Conservation (phyloP, 2,329 filamentous ascomycete species). For the Pseudopithomyces chartarum region DNA sequence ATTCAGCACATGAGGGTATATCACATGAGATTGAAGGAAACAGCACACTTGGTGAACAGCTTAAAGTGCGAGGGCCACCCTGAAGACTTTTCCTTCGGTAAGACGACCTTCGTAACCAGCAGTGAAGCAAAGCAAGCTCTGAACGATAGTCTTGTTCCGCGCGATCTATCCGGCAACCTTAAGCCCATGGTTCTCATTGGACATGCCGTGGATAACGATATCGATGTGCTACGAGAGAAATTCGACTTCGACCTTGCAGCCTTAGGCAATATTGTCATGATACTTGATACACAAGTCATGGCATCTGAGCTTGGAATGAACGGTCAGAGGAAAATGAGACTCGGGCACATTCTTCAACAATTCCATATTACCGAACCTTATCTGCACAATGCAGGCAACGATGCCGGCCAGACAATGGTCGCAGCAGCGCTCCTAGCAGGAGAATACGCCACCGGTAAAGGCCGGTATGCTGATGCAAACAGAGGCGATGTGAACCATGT, state of each 20-base stretch:
- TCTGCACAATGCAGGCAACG: constrained; percentile 12
- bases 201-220: constrained; percentile 14
- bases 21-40: constrained; percentile 9
- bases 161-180: not conserved
- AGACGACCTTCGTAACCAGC: constrained; percentile 4
- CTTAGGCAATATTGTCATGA: constrained; percentile 5
- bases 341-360: not conserved
- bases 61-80: constrained; percentile 1
- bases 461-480: not conserved
- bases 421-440: not conserved
- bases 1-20: constrained; percentile 1
- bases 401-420: constrained; percentile 8
- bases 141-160: not conserved
- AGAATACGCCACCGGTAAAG: not conserved
- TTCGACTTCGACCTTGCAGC: constrained; percentile 11
- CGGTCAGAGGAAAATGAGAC: not conserved
- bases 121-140: constrained; percentile 5
- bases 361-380: not conserved
- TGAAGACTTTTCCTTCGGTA: constrained; percentile 12
- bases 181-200: constrained; percentile 17
- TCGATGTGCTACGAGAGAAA: constrained; percentile 5
- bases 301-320: constrained; percentile 8
- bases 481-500: not conserved
- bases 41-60: constrained; percentile 13
- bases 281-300: constrained; percentile 12